These are phyloP conservation scores for Linanthus parryae DNA, from an alignment of 148 eudicot genomes.

Conservation along the genomic window DNA sequence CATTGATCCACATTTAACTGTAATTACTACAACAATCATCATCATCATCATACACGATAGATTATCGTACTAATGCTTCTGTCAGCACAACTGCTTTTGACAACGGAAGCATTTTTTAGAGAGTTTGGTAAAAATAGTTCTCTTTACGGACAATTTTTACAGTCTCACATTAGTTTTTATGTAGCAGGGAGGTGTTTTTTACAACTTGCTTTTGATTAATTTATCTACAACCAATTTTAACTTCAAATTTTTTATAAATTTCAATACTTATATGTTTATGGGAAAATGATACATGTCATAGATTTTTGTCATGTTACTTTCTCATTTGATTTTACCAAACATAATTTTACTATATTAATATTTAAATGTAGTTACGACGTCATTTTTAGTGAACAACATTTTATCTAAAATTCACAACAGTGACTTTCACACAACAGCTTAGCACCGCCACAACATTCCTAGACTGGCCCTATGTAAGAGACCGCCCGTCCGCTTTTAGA, in stretches of 20 bases:
- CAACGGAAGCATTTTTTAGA: not conserved
- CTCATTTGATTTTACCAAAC: not conserved
- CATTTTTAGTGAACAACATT: too few relatives aligned
- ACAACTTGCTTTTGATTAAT: not conserved
- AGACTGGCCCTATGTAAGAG: not conserved
- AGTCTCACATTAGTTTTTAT: not conserved
- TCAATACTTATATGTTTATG: not conserved
- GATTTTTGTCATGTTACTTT: not conserved
- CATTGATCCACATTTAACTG: too few relatives aligned
- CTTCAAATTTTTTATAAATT: not conserved
- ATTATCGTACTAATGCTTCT: not conserved
- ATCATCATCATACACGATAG: not conserved
- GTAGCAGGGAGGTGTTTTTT: too few relatives aligned
- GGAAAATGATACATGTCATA: not conserved
- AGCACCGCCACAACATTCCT: not conserved
- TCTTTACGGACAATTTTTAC: not conserved
- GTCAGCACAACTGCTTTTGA: not conserved
- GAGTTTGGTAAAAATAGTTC: not conserved
- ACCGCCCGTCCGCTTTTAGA: slow-evolving; percentile 35
- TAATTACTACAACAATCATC: not conserved
- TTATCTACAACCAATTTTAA: not conserved
- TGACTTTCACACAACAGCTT: not conserved
- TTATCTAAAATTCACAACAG: not conserved
- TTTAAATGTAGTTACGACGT: too few relatives aligned
- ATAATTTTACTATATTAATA: too few relatives aligned